A percentile compares a stretch with the other conserved stretches of the same genome.
phyloP scores from a whole-genome alignment of 208 protist genomes.

The Phytomonas sp. region DNA sequence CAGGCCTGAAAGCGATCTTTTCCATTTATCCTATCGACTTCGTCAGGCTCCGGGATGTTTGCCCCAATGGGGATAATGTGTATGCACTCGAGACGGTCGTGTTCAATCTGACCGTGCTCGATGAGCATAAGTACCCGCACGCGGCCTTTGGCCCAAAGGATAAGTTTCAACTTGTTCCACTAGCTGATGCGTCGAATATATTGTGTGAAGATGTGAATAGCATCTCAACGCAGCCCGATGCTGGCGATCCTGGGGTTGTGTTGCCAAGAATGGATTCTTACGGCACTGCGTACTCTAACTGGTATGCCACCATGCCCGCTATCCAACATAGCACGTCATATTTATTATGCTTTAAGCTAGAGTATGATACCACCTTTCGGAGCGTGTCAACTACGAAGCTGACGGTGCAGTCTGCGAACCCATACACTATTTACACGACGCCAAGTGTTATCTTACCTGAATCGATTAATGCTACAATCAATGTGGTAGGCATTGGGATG shows the following conservation, averaged over 20 bases:
- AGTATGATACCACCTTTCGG: constrained; percentile 37
- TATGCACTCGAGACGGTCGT: constrained; percentile 54
- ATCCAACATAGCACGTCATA: constrained; percentile 24
- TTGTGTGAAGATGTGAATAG: not conserved
- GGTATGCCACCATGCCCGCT: constrained; percentile 45
- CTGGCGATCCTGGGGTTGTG: not conserved
- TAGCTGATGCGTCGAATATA: not conserved
- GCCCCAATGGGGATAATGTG: constrained; percentile 24
- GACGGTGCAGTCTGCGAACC: constrained; percentile 40
- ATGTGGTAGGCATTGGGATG: constrained; percentile 42
- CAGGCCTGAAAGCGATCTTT: constrained; percentile 25
- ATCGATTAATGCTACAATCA: constrained; percentile 31
- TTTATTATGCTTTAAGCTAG: constrained; percentile 59
- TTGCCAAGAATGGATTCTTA: constrained; percentile 25
- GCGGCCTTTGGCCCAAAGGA: constrained; percentile 41
- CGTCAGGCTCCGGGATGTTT: constrained; percentile 17
- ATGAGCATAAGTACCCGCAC: constrained; percentile 34
- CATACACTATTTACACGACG: constrained; percentile 24
- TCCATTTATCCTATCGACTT: constrained; percentile 61
- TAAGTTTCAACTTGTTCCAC: constrained; percentile 44
- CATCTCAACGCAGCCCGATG: not conserved
- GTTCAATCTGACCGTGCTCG: constrained; percentile 41
- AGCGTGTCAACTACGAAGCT: constrained; percentile 16
- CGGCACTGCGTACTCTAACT: constrained; percentile 37
- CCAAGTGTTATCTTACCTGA: constrained; percentile 49